Base-by-base conservation (phyloP, 2,329 filamentous ascomycete genomes). In the Apiospora hydei region DNA sequence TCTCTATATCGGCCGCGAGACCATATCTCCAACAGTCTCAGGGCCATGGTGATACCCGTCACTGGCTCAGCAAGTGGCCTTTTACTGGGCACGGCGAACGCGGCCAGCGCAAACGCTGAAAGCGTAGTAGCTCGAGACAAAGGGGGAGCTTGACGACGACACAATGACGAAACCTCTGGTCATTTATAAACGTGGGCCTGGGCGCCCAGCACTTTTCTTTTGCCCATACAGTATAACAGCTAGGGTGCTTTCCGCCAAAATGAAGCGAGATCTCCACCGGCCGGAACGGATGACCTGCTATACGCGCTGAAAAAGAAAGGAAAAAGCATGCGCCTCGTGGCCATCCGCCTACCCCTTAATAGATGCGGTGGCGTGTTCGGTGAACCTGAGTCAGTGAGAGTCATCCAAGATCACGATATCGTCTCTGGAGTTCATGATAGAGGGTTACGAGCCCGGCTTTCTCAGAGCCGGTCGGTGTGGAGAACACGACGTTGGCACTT, bases 241-340 rank as follows among this genome's bases (percentile, higher is more conserved):
- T 41, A 64, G 57, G 11, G 30, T 64, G 8, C 4, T 64, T 64
- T 64, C 34, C 57, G 30, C 53, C 53, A 38, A 38, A 21, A 16
- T 41, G 21, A 64, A 64, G 34, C 57, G 34, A 64, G 57, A 61
- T 41, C 57, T 13, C 57, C 57, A 14, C 34, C 57, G 8, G 57
- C 57, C 57, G 57, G 57, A 41, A 64, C 57, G 18, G 57, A 64
- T 64, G 30, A 13, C 57, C 57, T 64, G 34, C 57, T 64, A 41
- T 64, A 64, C 57, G 30, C 57, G 57, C 57, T 64, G 57, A 64
- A 64, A 64, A 64, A 64, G 30, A 34, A 64, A 41, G n/a, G 21
- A 41, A 38, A 38, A 38, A 14, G 5, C 3, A 14, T 41, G 57
- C 57, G 18, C 3, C 34, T 61, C 57, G 34, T n/a, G 34, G 57